phyloP scores from a whole-genome alignment of 495 filamentous ascomycete genomes.

The Daldinia childiae region DNA sequence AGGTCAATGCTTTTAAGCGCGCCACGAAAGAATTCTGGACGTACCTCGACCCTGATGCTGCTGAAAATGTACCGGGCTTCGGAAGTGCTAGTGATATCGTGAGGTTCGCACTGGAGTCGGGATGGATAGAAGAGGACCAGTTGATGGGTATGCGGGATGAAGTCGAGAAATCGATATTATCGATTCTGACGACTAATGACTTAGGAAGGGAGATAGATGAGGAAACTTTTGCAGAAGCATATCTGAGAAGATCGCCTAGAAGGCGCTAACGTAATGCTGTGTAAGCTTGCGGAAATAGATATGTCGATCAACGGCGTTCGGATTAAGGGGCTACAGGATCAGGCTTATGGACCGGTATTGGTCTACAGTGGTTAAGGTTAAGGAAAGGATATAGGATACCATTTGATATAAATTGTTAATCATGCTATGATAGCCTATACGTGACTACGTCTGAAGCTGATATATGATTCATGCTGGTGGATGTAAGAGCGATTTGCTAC shows the following conservation, averaged over 20 bases:
- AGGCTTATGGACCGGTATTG: not conserved
- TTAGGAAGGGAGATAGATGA: slow-evolving; percentile 4
- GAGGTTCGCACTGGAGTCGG: slow-evolving; percentile 54
- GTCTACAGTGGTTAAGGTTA: not conserved
- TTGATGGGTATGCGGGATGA: slow-evolving; percentile 49
- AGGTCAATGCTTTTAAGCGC: slow-evolving; percentile 48
- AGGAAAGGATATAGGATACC: not conserved
- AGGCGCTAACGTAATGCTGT: slow-evolving; percentile 4
- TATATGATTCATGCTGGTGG: not conserved
- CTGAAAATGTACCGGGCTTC: slow-evolving; percentile 49
- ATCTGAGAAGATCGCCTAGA: slow-evolving; percentile 19
- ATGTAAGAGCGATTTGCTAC: not conserved
- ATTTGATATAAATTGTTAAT: slow-evolving; percentile 11
- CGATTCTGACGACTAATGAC: slow-evolving; percentile 37
- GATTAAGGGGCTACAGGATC: slow-evolving; percentile 3
- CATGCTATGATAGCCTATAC: not conserved
- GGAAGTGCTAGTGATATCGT: slow-evolving; percentile 55
- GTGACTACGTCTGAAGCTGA: not conserved
- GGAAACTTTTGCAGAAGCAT: not conserved
- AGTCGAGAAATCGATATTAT: slow-evolving; percentile 45
- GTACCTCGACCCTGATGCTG: slow-evolving; percentile 55
- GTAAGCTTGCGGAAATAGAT: not conserved
- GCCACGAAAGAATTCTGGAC: slow-evolving; percentile 54
- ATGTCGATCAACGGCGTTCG: slow-evolving; percentile 16
- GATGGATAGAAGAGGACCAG: slow-evolving; percentile 58